A percentile compares a stretch with the other conserved stretches of the same genome.
phyloP scores from a whole-genome alignment of 192 early-diverging fungal species.

The Linnemannia hyalina region DNA sequence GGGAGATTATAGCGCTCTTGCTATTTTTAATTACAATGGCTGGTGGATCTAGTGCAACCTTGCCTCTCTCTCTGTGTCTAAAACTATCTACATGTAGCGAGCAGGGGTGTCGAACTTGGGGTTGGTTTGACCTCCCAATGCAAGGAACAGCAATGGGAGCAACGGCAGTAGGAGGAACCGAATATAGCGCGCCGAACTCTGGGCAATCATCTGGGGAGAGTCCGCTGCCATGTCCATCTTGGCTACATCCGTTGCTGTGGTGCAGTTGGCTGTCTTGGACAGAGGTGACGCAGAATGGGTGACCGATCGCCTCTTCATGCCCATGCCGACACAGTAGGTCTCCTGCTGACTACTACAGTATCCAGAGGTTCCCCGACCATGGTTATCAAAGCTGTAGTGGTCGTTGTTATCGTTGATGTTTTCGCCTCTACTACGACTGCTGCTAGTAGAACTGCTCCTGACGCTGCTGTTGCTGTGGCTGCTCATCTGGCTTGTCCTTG shows the following conservation, averaged over 20 bases:
- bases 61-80: not conserved
- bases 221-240: not conserved
- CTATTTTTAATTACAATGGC: conserved; percentile 8
- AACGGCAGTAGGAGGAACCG: conserved; percentile 35
- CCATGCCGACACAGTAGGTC: not conserved
- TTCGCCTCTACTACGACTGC: not conserved
- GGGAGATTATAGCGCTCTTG: not conserved
- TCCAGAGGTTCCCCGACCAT: not conserved
- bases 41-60: not conserved
- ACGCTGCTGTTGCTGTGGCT: conserved; percentile 12
- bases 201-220: conserved; percentile 26
- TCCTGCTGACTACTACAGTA: not conserved
- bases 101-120: conserved; percentile 44
- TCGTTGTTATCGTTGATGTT: not conserved
- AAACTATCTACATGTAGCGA: conserved; percentile 19
- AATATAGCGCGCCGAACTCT: conserved; percentile 41
- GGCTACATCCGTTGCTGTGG: not conserved
- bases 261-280: not conserved
- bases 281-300: not conserved
- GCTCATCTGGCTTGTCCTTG: conserved; percentile 36
- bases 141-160: conserved; percentile 36
- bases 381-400: not conserved
- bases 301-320: conserved; percentile 5
- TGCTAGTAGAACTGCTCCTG: not conserved
- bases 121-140: conserved; percentile 36